Conservation (phyloP, 208 protist species). For the Trypanosoma grayi region DNA sequence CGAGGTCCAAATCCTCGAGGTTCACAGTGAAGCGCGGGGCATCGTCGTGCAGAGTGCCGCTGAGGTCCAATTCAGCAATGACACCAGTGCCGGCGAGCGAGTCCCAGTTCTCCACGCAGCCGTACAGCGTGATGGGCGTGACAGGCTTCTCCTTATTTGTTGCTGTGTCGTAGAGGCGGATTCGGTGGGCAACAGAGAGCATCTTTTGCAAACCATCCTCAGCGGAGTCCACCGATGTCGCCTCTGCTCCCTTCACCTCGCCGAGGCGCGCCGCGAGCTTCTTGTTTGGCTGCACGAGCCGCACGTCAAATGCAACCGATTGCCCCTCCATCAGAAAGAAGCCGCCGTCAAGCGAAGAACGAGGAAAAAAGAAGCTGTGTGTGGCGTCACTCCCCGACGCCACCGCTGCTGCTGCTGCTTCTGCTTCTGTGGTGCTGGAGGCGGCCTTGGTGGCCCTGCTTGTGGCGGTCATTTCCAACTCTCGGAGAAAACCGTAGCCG, state of each 20-base stretch:
- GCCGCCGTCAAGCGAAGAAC: slow-evolving; percentile 45
- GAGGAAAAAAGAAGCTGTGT: slow-evolving; percentile 63
- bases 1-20: slow-evolving; percentile 53
- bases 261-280: neutral
- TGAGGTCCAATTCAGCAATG: slow-evolving; percentile 68
- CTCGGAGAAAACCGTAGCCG: slow-evolving; percentile 79
- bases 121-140: slow-evolving; percentile 41
- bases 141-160: slow-evolving; percentile 42
- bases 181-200: slow-evolving; percentile 31
- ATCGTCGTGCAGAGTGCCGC: slow-evolving; percentile 44
- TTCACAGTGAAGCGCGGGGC: slow-evolving; percentile 48
- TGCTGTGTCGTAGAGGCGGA: slow-evolving; percentile 43
- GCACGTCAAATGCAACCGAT: slow-evolving; percentile 57
- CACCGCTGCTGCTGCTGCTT: neutral
- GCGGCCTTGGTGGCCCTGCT: neutral
- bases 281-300: neutral
- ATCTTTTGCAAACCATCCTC: neutral
- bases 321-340: slow-evolving; percentile 78
- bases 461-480: slow-evolving; percentile 33
- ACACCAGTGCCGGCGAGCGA: slow-evolving; percentile 34
- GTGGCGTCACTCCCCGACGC: neutral
- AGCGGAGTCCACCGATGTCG: neutral
- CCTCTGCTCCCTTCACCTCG: neutral
- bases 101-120: slow-evolving; percentile 62
- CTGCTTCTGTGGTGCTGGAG: neutral